Conservation (phyloP, 148 eudicot genomes). For the Talinum fruticosum region DNA sequence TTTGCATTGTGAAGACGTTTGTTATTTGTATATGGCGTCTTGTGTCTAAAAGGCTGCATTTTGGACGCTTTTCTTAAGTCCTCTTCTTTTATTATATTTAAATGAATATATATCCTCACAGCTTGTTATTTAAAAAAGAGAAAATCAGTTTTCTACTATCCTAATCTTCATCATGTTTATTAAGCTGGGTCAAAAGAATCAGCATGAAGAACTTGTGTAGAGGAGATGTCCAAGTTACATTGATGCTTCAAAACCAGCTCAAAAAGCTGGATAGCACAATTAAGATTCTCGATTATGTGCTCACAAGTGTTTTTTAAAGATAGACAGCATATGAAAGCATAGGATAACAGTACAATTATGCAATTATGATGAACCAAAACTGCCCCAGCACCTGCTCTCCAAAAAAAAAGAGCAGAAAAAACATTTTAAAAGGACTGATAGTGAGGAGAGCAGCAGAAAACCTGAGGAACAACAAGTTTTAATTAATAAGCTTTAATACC, state of each 20-base stretch:
- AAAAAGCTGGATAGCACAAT: not conserved
- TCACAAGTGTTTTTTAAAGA: not conserved
- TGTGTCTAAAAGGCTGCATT: no score
- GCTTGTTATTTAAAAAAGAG: not conserved
- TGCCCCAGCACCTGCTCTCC: not conserved
- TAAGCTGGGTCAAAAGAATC: not conserved
- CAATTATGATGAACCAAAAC: not conserved
- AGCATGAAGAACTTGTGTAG: not conserved
- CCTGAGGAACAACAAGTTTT: no score
- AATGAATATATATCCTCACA: no score
- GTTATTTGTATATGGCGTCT: no score
- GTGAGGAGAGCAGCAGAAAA: no score
- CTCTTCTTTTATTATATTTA: no score
- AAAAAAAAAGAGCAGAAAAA: no score
- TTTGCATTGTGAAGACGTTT: no score
- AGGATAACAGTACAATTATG: not conserved
- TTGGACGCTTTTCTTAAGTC: no score
- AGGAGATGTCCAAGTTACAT: no score
- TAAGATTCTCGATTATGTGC: not conserved
- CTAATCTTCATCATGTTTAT: not conserved
- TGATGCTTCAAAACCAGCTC: not conserved
- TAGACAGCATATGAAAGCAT: not conserved
- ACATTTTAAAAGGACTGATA: no score
- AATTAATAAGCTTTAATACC: no score
- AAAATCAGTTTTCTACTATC: not conserved